phyloP scores from a whole-genome alignment of 768 basidiomycete species.

The Hygrophorus russula region DNA sequence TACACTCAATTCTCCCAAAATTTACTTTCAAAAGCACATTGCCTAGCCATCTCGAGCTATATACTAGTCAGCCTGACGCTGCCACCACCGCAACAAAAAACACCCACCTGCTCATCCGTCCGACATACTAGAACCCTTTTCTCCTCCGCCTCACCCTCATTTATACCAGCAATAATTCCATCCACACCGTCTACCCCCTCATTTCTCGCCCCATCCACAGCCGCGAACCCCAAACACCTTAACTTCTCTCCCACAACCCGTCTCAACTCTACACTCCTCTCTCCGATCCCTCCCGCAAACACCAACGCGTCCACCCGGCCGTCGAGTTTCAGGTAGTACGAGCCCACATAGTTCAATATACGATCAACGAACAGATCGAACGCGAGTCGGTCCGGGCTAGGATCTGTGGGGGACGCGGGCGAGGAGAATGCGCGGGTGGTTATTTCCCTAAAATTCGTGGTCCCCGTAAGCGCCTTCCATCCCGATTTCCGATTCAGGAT shows the following conservation, averaged over 20 bases:
- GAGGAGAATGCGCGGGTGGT: constrained; percentile 26
- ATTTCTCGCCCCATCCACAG: constrained; percentile 39
- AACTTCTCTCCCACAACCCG: constrained; percentile 42
- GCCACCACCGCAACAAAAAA: neutral
- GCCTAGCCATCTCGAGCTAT: constrained; percentile 32
- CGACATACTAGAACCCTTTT: constrained; percentile 43
- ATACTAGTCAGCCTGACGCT: neutral
- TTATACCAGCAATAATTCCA: constrained; percentile 27
- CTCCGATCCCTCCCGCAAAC: constrained; percentile 85
- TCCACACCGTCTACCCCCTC: constrained; percentile 20
- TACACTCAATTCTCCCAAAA: no score
- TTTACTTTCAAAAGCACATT: constrained; percentile 21
- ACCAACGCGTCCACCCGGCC: constrained; percentile 67
- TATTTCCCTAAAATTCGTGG: constrained; percentile 73
- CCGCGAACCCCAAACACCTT: constrained; percentile 49
- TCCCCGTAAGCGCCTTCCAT: constrained; percentile 69
- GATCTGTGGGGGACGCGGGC: constrained; percentile 7
- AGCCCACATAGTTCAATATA: constrained; percentile 58
- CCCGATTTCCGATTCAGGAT: constrained; percentile 70
- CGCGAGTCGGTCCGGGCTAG: constrained; percentile 42
- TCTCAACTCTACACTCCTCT: constrained; percentile 54
- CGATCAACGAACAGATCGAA: constrained; percentile 76
- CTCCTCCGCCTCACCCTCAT: constrained; percentile 24
- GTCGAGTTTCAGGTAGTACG: constrained; percentile 64
- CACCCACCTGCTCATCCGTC: constrained; percentile 53